Evolutionary conservation across 106 monocot species (phyloP), one percentile per base, ranked within the genome.

Genomic region (Dendrobium huoshanense): DNA sequence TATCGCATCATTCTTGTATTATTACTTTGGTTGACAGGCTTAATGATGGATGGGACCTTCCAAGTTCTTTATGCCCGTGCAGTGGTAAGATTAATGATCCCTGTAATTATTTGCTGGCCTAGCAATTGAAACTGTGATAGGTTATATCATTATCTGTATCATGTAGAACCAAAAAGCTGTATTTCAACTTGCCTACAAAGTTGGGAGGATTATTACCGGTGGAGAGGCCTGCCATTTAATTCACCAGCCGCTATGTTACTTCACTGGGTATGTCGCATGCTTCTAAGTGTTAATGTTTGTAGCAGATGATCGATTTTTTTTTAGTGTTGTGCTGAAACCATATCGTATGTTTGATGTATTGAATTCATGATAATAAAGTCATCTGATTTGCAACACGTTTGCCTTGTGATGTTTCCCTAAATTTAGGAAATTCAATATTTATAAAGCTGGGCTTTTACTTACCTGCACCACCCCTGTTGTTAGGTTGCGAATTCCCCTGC

Each of bases 141-240:
- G 1, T 75, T 75, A 49, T 49, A 9, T 61, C 54, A 31, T 2
- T 43, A 9, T 4, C 70, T 25, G 56, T 76, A 56, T 54, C 49
- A 19, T 78, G 59, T 82, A 93, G 91, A 84, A 16, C 95, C 93
- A 61, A 79, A 37, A 84, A 64, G 3, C 79, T 72, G 70, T 65
- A 4, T 89, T 73, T 79, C 83, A 65, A 87, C 49, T 77, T 67
- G n/a, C 31, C 75, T 96, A 79, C 73, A 33, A 42, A 82, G 86
- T 77, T 96, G 96, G 96, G 82, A 91, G 64, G 93, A 93, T 74
- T 96, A 96, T 80, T 96, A 93, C 59, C 56, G 67, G 41, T 96
- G 93, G 91, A 91, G 96, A 83, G 77, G 87, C 64, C 96, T 96
- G 77, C 93, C 93, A 55, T 81, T 92, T 27, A 61, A 89, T 80